phyloP scores from a whole-genome alignment of 768 basidiomycete genomes.

The Pilatotrama ljubarskyi region DNA sequence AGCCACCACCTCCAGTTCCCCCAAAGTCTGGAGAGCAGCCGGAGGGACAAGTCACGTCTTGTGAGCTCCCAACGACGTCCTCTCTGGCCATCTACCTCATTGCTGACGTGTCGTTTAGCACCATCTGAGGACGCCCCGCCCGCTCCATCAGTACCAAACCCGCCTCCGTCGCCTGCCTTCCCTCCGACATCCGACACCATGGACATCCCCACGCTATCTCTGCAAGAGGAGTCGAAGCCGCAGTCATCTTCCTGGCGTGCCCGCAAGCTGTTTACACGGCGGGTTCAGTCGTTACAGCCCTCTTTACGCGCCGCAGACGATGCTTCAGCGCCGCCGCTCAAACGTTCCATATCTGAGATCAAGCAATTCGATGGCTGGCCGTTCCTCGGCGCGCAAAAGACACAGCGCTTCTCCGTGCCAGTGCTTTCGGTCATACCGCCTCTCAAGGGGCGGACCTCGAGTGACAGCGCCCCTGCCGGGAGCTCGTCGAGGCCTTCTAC shows the following conservation, averaged over 20 bases:
- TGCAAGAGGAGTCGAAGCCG: conserved; percentile 5
- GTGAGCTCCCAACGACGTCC: background rate
- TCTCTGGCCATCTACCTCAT: background rate
- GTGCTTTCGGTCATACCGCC: conserved; percentile 16
- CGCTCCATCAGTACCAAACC: background rate
- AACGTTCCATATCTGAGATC: conserved; percentile 19
- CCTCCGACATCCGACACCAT: conserved; percentile 14
- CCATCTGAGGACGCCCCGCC: conserved; percentile 1
- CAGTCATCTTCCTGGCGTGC: conserved; percentile 11
- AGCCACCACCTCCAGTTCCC: conserved; percentile 13
- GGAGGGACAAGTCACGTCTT: background rate
- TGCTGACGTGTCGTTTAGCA: background rate
- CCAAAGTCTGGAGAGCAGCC: background rate
- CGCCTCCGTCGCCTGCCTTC: conserved; percentile 1
- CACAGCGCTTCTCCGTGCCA: conserved; percentile 20
- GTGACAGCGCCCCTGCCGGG: conserved; percentile 13
- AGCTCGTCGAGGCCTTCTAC: conserved; percentile 6
- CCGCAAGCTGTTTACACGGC: conserved; percentile 12
- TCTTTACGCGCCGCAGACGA: conserved; percentile 13
- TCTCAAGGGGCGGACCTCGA: conserved; percentile 5
- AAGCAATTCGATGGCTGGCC: conserved; percentile 27
- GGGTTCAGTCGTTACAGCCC: conserved; percentile 30
- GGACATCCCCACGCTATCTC: conserved; percentile 22
- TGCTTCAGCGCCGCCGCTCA: conserved; percentile 2
- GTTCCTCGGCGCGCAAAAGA: conserved; percentile 10